Evolutionary conservation across 179 eudicot genomes (phyloP).

Genomic region (Patellifolia procumbens): DNA sequence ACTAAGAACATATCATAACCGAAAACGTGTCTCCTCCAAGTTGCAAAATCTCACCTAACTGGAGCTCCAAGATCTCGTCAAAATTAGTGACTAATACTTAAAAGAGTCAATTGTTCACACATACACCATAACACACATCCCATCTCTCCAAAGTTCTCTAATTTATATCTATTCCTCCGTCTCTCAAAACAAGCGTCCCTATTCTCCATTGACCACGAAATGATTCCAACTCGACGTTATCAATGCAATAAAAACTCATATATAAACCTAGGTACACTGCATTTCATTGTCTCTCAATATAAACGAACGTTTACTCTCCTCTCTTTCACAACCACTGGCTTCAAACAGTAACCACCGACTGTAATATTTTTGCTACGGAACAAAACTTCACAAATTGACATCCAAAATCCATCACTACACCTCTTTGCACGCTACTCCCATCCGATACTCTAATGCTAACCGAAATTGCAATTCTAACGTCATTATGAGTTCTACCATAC

Average conservation of each 20-base stretch:
- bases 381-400: neutral
- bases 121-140: neutral
- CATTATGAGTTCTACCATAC: too few species aligned
- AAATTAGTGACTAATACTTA: neutral
- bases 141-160: neutral
- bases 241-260: neutral
- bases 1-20: neutral
- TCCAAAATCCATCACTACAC: neutral
- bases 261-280: neutral
- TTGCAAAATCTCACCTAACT: neutral
- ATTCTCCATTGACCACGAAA: neutral
- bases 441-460: too few species aligned
- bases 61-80: neutral
- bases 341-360: neutral
- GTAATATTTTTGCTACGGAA: neutral
- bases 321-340: neutral
- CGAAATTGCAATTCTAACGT: neutral
- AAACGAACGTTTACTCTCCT: neutral
- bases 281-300: neutral
- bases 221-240: neutral
- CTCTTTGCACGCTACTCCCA: too few species aligned
- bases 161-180: neutral
- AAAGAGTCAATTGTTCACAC: neutral
- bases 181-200: too few species aligned
- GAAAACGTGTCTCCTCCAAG: neutral